Evolutionary conservation across 495 filamentous ascomycete genomes (phyloP), one percentile per base, ranked within the genome.

Genomic region (Rhypophila decipiens): DNA sequence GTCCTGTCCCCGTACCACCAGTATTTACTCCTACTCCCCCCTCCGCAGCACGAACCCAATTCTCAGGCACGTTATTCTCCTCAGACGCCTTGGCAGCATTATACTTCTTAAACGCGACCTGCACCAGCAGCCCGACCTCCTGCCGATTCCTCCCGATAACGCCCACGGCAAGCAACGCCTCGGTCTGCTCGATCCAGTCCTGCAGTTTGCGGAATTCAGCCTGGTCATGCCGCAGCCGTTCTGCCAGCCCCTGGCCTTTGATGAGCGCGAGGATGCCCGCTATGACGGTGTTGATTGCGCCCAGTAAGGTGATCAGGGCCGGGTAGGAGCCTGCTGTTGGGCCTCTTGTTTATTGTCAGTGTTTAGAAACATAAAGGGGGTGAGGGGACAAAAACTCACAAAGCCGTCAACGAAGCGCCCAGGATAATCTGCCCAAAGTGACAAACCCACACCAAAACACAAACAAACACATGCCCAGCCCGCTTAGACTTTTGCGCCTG

Each of bases 211-310:
- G 39, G 39, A 68, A 69, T 37, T 68, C 67, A n/a, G 67, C 52
- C 19, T 61, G 60, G 39, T 72, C 67, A 39, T 69, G 64, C 23
- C 65, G 57, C 21, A 73, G 44, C 15, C 67, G 52, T 52, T 69
- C 63, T 9, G 69, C 68, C 35, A 72, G 54, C 0, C 70, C 70
- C 5, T 67, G 65, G 1, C 70, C 69, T 47, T 70, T 70, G 38
- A 72, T 54, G n/a, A 72, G 62, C 3, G 73, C 73, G 11, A 77
- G 47, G 0, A 75, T 21, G 12, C 73, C 73, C 5, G 73, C 73
- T 7, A 77, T 54, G n/a, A 73, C 62, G 1, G 72, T 77, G 49
- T 75, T 77, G 44, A 69, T 17, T 1, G 70, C 73, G 5, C 73
- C 73, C 3, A 75, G 59, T 15, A 69, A 29, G 1, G 72, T 77